Evolutionary conservation across 495 filamentous ascomycete genomes (phyloP).

Genomic region (Talaromyces thailandensis): DNA sequence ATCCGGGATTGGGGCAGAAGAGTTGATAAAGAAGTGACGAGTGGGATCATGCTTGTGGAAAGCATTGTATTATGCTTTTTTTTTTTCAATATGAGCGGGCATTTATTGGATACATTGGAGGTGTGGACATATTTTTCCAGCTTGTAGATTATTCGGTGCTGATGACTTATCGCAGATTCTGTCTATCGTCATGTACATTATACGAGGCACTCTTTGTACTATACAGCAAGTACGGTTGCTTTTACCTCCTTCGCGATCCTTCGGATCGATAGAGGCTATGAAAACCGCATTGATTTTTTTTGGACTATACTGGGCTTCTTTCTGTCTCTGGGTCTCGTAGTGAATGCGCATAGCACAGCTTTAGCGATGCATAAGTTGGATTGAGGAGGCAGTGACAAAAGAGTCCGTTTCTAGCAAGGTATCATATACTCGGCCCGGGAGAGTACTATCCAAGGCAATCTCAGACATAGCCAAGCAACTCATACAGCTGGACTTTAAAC

Average conservation of each 20-base stretch:
- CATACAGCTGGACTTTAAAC: too few relatives aligned
- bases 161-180: neutral
- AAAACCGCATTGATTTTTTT: neutral
- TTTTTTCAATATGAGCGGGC: neutral
- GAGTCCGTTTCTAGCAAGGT: too few relatives aligned
- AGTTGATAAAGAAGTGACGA: constrained; percentile 3
- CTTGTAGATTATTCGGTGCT: neutral
- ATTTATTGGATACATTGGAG: neutral
- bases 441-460: too few relatives aligned
- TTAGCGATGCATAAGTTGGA: neutral
- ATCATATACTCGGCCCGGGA: too few relatives aligned
- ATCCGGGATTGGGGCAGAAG: constrained; percentile 9
- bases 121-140: neutral
- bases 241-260: neutral
- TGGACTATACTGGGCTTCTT: neutral
- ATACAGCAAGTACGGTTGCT: neutral
- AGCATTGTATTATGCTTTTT: constrained; percentile 3
- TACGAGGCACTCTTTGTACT: neutral
- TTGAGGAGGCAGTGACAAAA: neutral
- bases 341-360: neutral
- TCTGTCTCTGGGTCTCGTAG: neutral
- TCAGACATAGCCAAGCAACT: too few relatives aligned
- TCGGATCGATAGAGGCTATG: too few relatives aligned
- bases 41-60: neutral
- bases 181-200: neutral